Evolutionary conservation across 352 stramenopile species (phyloP).

Genomic region (Phytophthora macrochlamydospora): DNA sequence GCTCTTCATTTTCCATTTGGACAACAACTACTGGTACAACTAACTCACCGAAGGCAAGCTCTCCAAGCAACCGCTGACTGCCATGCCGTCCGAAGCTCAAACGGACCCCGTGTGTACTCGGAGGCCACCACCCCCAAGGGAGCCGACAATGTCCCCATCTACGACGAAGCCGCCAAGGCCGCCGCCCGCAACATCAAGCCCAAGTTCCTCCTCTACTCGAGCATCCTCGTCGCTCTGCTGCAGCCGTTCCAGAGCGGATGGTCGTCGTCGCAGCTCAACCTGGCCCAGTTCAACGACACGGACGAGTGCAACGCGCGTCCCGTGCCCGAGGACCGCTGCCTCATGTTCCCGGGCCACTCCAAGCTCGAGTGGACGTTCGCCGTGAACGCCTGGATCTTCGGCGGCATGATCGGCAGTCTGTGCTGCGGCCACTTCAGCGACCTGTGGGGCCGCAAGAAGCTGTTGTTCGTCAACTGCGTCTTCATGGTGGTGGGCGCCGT

Average conservation of each 20-base stretch:
- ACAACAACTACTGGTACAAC: too few relatives aligned
- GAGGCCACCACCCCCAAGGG: slow-evolving; percentile 19
- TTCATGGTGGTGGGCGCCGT: slow-evolving; percentile 39
- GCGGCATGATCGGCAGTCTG: slow-evolving; percentile 54
- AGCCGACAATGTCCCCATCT: slow-evolving; percentile 14
- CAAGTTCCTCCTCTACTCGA: slow-evolving; percentile 45
- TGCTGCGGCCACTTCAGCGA: slow-evolving; percentile 37
- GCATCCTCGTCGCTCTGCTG: slow-evolving; percentile 37
- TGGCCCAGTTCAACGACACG: slow-evolving; percentile 47
- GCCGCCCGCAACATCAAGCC: slow-evolving; percentile 27
- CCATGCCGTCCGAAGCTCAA: slow-evolving; percentile 11
- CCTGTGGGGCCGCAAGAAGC: slow-evolving; percentile 28
- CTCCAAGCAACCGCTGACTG: too few relatives aligned
- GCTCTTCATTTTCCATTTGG: too few relatives aligned
- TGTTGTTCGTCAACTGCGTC: slow-evolving; percentile 32
- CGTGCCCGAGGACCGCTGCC: slow-evolving; percentile 11
- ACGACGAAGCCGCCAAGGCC: slow-evolving; percentile 26
- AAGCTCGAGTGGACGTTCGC: slow-evolving; percentile 26
- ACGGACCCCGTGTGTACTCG: slow-evolving; percentile 20
- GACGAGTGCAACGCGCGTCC: slow-evolving; percentile 34
- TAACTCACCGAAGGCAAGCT: too few relatives aligned
- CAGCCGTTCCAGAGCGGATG: slow-evolving; percentile 56
- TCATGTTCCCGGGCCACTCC: slow-evolving; percentile 18
- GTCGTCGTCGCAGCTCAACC: slow-evolving; percentile 55
- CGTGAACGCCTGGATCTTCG: slow-evolving; percentile 48